Evolutionary conservation across 2,329 filamentous ascomycete species (phyloP).

Genomic region (Plenodomus tracheiphilus): DNA sequence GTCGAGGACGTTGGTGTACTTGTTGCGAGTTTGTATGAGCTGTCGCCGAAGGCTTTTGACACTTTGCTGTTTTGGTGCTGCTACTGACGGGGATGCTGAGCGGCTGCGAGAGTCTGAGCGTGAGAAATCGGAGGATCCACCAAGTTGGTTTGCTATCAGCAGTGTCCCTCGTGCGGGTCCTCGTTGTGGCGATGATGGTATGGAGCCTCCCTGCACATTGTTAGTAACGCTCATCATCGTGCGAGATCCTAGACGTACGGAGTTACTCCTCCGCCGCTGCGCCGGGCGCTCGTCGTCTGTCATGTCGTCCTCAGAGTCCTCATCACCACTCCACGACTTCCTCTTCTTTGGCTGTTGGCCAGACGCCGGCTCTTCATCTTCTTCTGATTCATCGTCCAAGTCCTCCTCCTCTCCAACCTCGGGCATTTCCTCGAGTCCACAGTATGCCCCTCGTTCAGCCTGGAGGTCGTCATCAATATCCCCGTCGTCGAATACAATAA

Average conservation of each 20-base stretch:
- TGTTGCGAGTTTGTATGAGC: constrained; percentile 72
- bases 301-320: constrained; percentile 63
- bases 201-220: constrained; percentile 54
- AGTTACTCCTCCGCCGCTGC: constrained; percentile 85
- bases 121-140: constrained; percentile 46
- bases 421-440: constrained; percentile 87
- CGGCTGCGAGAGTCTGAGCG: constrained; percentile 45
- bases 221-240: constrained; percentile 1
- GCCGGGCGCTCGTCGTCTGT: constrained; percentile 76
- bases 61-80: constrained; percentile 63
- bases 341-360: constrained; percentile 44
- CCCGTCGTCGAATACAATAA: constrained; percentile 94
- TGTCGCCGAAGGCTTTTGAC: constrained; percentile 72
- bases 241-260: constrained; percentile 58
- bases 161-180: constrained; percentile 65
- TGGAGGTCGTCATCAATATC: constrained; percentile 85
- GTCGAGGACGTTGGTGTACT: constrained; percentile 75
- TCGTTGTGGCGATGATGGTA: constrained; percentile 67
- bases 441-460: constrained; percentile 78
- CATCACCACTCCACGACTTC: constrained; percentile 57
- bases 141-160: constrained; percentile 33
- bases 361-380: constrained; percentile 39
- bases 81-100: constrained; percentile 39
- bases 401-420: constrained; percentile 76
- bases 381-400: constrained; percentile 58